phyloP scores from a whole-genome alignment of 2,329 filamentous ascomycete genomes.

The Amauroascus verrucosus region DNA sequence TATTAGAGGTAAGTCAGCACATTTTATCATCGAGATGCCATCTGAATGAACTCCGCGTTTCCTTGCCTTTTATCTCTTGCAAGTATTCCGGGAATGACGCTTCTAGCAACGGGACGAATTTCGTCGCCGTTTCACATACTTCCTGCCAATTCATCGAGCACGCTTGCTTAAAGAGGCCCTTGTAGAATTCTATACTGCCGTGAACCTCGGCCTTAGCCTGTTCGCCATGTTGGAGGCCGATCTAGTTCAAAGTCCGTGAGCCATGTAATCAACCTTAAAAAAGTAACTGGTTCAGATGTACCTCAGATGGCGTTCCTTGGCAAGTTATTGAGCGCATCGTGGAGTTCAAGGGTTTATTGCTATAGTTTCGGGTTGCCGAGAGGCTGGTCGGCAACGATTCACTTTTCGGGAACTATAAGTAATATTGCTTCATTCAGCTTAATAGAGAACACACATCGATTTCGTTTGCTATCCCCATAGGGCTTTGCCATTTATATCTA shows the following conservation, averaged over 20 bases:
- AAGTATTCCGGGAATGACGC: constrained; percentile 23
- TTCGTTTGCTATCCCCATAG: not conserved
- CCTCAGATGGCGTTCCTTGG: constrained; percentile 22
- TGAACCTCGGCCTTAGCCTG: constrained; percentile 21
- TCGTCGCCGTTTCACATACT: constrained; percentile 38
- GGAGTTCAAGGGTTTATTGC: not conserved
- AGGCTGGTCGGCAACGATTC: not conserved
- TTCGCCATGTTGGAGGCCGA: constrained; percentile 24
- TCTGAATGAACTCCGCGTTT: not conserved
- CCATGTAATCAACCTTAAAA: not conserved
- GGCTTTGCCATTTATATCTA: not conserved
- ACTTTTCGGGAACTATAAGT: not conserved
- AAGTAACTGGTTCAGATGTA: constrained; percentile 10
- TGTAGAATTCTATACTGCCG: constrained; percentile 25
- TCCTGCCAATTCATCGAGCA: constrained; percentile 38
- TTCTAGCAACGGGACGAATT: constrained; percentile 37
- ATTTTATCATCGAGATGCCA: not conserved
- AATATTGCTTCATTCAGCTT: not conserved
- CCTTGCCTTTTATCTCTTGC: constrained; percentile 26
- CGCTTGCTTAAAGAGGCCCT: constrained; percentile 19
- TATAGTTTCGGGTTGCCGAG: not conserved
- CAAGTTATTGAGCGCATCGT: constrained; percentile 22
- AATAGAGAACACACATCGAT: not conserved
- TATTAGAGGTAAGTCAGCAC: constrained; percentile 9
- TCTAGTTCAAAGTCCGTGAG: constrained; percentile 16